A percentile compares a stretch with the other conserved stretches of the same genome.
Evolutionary conservation across 2,329 filamentous ascomycete genomes (phyloP).

Genomic region (Aspergillus viridinutans): DNA sequence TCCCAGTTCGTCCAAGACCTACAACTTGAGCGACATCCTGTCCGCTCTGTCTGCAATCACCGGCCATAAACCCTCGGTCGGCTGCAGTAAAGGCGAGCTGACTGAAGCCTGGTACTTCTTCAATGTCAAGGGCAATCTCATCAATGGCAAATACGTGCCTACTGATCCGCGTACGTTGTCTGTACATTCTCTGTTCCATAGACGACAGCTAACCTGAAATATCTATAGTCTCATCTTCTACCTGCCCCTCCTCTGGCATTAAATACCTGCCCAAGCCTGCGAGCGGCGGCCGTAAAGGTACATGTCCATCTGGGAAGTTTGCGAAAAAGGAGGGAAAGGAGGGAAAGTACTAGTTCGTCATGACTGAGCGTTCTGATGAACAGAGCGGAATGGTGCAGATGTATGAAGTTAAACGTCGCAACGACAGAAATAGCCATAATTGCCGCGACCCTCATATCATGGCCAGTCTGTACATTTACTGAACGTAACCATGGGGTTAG

Average conservation of each 20-base stretch:
- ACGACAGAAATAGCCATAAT: neutral
- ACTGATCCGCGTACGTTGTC: conserved; percentile 44
- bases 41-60: conserved; percentile 46
- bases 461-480: neutral
- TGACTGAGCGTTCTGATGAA: neutral
- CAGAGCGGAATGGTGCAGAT: neutral
- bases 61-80: conserved; percentile 48
- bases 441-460: neutral
- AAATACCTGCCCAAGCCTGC: conserved; percentile 59
- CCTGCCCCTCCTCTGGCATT: conserved; percentile 60
- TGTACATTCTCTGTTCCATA: neutral
- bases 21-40: conserved; percentile 50
- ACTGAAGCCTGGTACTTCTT: conserved; percentile 55
- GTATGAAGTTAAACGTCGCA: neutral
- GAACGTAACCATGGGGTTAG: neutral
- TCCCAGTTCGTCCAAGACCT: conserved; percentile 48
- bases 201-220: neutral
- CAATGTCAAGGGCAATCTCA: conserved; percentile 52
- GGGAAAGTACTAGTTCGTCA: conserved; percentile 1
- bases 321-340: neutral
- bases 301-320: neutral
- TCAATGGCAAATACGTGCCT: conserved; percentile 58
- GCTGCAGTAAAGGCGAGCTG: conserved; percentile 46
- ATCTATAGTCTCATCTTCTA: conserved; percentile 41
- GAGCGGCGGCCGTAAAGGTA: neutral